These are phyloP conservation scores for Cystobasidiaceae sp. DNA, from an alignment of 1,284 basidiomycete genomes.

Conservation along the genomic window DNA sequence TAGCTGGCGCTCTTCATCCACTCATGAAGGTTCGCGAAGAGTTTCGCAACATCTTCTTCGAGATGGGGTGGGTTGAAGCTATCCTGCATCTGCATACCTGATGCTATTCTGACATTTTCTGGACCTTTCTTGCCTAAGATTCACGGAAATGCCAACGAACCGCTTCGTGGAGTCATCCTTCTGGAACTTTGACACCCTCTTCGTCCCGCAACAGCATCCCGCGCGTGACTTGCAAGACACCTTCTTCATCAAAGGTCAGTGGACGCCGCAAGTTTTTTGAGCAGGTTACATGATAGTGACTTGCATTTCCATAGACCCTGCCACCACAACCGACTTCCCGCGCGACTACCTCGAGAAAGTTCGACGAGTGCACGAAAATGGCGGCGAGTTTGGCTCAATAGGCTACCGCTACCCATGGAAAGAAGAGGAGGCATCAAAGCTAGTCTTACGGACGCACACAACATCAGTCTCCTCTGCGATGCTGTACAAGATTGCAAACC, in stretches of 20 bases:
- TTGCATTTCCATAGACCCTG: slow-evolving; percentile 63
- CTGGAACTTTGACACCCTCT: slow-evolving; percentile 99
- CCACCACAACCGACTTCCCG: slow-evolving; percentile 68
- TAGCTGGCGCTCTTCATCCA: slow-evolving; percentile 88
- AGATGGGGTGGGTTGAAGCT: slow-evolving; percentile 86
- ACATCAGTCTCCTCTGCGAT: slow-evolving; percentile 92
- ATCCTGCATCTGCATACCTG: no score
- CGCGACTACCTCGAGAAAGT: slow-evolving; percentile 86
- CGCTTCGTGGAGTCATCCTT: slow-evolving; percentile 96
- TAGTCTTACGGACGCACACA: slow-evolving; percentile 93
- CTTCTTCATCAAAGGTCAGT: slow-evolving; percentile 86
- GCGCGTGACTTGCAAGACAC: slow-evolving; percentile 98
- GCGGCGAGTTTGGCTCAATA: slow-evolving; percentile 86
- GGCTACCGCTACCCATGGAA: slow-evolving; percentile 98
- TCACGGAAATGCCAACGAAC: slow-evolving; percentile 99
- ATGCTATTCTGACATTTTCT: no score
- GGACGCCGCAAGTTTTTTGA: no score
- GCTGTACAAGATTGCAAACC: slow-evolving; percentile 82
- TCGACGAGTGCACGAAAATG: slow-evolving; percentile 72
- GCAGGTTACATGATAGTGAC: no score
- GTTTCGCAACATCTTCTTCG: slow-evolving; percentile 95
- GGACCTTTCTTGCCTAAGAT: no score
- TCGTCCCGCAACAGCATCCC: slow-evolving; percentile 98
- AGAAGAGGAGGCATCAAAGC: slow-evolving; percentile 80
- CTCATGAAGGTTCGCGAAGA: slow-evolving; percentile 97